Conservation (phyloP, 2,329 filamentous ascomycete genomes). For the Dactylellina drechsleri region DNA sequence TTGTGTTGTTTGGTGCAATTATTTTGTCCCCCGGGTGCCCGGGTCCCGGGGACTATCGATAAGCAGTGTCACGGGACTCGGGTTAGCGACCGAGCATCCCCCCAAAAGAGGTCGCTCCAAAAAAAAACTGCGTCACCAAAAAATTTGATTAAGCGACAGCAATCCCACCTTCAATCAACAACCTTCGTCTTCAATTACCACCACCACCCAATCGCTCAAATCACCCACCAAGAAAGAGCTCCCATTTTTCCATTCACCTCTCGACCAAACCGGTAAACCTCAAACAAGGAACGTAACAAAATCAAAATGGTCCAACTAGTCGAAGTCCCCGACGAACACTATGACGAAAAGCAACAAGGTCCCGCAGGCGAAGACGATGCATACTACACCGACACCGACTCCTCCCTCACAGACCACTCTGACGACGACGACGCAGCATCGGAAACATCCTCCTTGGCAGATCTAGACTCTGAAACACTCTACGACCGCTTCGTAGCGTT, state of each 20-base stretch:
- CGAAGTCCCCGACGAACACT: constrained; percentile 96
- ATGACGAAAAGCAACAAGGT: constrained; percentile 76
- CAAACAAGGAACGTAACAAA: too few relatives aligned
- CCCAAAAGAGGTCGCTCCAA: background rate
- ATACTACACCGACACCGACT: constrained; percentile 92
- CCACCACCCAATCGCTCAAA: background rate
- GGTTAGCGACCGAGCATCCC: background rate
- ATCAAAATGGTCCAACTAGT: constrained; percentile 90
- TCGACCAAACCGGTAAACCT: too few relatives aligned
- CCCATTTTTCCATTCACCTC: too few relatives aligned
- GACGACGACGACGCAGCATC: constrained; percentile 67
- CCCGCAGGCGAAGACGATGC: constrained; percentile 76
- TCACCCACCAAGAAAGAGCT: too few relatives aligned
- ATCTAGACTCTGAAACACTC: constrained; percentile 69
- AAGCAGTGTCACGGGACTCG: constrained; percentile 8
- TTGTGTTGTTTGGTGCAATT: too few relatives aligned
- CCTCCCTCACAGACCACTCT: constrained; percentile 71
- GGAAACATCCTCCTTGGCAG: constrained; percentile 39
- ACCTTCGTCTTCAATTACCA: constrained; percentile 16
- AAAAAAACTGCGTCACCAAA: constrained; percentile 43
- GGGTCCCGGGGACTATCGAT: constrained; percentile 28
- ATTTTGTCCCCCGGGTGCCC: too few relatives aligned
- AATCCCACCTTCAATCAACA: constrained; percentile 14
- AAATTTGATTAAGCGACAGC: constrained; percentile 51
- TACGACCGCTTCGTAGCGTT: constrained; percentile 77